A percentile compares a stretch with the other conserved stretches of the same genome.
These are phyloP conservation scores for Aspergillus bridgeri DNA, from an alignment of 495 filamentous ascomycete genomes.

Conservation along the genomic window DNA sequence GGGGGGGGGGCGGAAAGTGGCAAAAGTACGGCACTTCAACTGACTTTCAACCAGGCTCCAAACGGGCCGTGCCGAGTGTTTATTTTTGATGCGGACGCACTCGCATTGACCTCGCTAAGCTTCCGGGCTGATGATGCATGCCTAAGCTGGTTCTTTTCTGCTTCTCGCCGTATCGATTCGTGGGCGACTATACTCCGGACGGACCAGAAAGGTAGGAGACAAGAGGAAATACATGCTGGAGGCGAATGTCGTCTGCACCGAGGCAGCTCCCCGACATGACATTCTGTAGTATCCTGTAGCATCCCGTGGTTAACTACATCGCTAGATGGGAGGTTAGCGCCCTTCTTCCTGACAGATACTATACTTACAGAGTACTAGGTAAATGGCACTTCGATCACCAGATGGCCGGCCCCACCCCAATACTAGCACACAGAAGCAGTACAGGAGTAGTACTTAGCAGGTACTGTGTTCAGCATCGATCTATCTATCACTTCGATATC, in stretches of 20 bases:
- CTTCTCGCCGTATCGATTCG: neutral
- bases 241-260: neutral
- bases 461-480: neutral
- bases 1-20: too few species aligned
- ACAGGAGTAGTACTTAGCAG: too few species aligned
- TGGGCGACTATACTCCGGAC: neutral
- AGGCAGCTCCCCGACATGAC: neutral
- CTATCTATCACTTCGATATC: neutral
- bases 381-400: neutral
- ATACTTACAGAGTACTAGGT: neutral
- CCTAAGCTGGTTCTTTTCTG: neutral
- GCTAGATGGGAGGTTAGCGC: neutral
- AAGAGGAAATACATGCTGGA: neutral
- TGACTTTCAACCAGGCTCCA: slow-evolving; percentile 10
- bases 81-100: neutral
- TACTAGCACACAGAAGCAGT: too few species aligned
- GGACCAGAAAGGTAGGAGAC: neutral
- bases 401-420: neutral
- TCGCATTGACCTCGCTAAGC: neutral
- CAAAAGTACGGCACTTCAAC: slow-evolving; percentile 2
- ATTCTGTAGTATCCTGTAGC: neutral
- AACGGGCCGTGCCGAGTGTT: slow-evolving; percentile 16
- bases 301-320: neutral
- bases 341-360: too few species aligned
- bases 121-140: neutral